These are phyloP conservation scores for Thymus quinquecostatus DNA, from an alignment of 257 asterid genomes.

Conservation along the genomic window DNA sequence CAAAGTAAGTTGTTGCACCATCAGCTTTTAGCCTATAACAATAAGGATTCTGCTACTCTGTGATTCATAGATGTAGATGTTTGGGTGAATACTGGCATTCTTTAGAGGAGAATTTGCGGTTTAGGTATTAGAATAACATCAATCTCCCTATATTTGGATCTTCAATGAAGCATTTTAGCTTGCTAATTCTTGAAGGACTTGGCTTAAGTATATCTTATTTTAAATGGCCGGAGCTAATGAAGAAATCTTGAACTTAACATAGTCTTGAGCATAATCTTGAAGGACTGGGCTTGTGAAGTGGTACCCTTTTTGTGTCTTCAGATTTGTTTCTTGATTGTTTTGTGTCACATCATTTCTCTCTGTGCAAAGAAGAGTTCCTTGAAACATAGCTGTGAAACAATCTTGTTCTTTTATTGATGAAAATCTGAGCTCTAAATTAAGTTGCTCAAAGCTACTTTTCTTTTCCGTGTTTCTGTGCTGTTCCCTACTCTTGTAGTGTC, in stretches of 20 bases:
- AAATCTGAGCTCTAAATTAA: not conserved
- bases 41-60: conserved; percentile 2
- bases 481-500: no score
- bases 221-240: conserved; percentile 4
- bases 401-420: not conserved
- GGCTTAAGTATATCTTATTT: conserved; percentile 8
- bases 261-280: not conserved
- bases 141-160: not conserved
- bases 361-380: not conserved
- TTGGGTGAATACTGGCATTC: not conserved
- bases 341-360: conserved; percentile 11
- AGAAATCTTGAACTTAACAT: not conserved
- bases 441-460: not conserved
- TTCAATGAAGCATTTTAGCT: conserved; percentile 17
- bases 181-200: not conserved
- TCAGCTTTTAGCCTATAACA: not conserved
- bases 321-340: conserved; percentile 3
- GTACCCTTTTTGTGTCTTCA: not conserved
- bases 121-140: not conserved
- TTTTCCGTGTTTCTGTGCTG: not conserved
- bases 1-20: conserved; percentile 1
- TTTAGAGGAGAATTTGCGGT: not conserved
- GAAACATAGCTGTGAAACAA: not conserved
- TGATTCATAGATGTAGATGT: not conserved
- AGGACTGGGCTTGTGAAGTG: no score